Evolutionary conservation across 257 asterid genomes (phyloP).

Genomic region (Echium plantagineum): DNA sequence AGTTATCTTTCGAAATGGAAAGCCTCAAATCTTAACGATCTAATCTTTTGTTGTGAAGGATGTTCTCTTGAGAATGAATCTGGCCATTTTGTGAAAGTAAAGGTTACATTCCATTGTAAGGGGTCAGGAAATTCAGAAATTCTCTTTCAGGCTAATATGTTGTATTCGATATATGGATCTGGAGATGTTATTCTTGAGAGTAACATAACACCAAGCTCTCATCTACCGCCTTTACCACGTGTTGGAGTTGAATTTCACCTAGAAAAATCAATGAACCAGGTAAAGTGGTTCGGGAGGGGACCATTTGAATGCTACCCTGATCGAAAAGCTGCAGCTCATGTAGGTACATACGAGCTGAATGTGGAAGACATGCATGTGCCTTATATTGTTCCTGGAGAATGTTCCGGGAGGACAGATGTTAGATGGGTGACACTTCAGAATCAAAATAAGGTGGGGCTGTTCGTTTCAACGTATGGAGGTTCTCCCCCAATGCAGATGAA

Average conservation of each 20-base stretch:
- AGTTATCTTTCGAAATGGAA: constrained; percentile 78
- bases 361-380: constrained; percentile 86
- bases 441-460: constrained; percentile 61
- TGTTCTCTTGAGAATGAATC: constrained; percentile 37
- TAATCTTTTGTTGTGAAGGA: constrained; percentile 38
- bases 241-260: constrained; percentile 77
- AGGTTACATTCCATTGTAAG: constrained; percentile 37
- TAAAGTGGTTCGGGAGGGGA: constrained; percentile 86
- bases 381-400: constrained; percentile 70
- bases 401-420: constrained; percentile 83
- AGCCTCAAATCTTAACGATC: constrained; percentile 44
- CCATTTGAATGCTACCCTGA: constrained; percentile 98
- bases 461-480: constrained; percentile 57
- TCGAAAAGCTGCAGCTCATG: constrained; percentile 83
- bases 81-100: constrained; percentile 41
- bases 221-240: constrained; percentile 91
- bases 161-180: constrained; percentile 56
- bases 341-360: constrained; percentile 52
- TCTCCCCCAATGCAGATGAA: constrained; percentile 87
- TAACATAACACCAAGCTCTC: constrained; percentile 50
- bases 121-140: constrained; percentile 22
- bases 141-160: constrained; percentile 41
- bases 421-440: constrained; percentile 78
- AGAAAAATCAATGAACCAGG: constrained; percentile 58
- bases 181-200: constrained; percentile 79